Evolutionary conservation across 2,329 filamentous ascomycete genomes (phyloP), one percentile per base, ranked within the genome.

Genomic region (Cadophora gregata): DNA sequence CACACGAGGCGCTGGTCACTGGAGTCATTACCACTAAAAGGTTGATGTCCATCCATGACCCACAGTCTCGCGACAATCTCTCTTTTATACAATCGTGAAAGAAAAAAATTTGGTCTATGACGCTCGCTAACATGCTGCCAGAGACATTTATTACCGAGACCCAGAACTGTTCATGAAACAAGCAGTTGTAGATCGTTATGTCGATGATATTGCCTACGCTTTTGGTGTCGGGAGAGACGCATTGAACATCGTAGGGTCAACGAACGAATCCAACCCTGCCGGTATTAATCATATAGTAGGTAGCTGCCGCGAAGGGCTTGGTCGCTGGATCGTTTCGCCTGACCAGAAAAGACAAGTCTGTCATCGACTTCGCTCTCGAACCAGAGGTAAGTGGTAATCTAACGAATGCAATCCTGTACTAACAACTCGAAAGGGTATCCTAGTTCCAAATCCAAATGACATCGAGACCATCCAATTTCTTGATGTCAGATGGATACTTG

Each of bases 71-170:
- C 36, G 36, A 7, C 7, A 16, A 8, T 16, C 12, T 12, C 36
- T 42, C 36, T 42, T 16, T 36, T 36, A 6, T n/a, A n/a, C n/a
- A n/a, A n/a, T n/a, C n/a, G n/a, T n/a, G n/a, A n/a, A n/a, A n/a
- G n/a, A n/a, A n/a, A n/a, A n/a, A n/a, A n/a, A n/a, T n/a, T n/a
- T n/a, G 31, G 5, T 36, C 12, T 36, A 5, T 36, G 31, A 12
- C 31, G 5, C 31, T 42, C 8, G 36, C 36, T 42, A 12, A 47
- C n/a, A 10, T 8, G 19, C 14, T 8, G 4, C 38, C 31, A 63
- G 92, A 68, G 91, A 92, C 73, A 88, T 96, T 4, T 96, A 90
- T 77, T 96, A 96, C 75, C 88, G 92, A 72, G 85, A 93, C 71
- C 87, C 89, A 4, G 84, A 88, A 10, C 80, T 96, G 0, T 96